Conservation (phyloP, 371 early-diverging fungal species). For the Capillidium rhysosporum region DNA sequence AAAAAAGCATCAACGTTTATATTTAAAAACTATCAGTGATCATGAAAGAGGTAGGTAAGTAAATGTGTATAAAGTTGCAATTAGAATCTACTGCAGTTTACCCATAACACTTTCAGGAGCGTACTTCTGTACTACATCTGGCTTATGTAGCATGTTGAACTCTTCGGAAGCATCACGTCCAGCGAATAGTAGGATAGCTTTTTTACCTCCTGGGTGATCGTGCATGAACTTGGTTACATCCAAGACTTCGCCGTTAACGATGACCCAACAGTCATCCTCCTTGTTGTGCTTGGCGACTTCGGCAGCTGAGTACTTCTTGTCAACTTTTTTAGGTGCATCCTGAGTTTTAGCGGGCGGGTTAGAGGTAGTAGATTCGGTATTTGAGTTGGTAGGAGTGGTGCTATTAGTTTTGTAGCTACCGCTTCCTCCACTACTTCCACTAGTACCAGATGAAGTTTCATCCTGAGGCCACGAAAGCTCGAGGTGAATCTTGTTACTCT, state of each 20-base stretch:
- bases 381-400: conserved; percentile 14
- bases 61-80: no score
- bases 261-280: conserved; percentile 85
- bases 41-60: no score
- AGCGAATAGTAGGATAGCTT: conserved; percentile 63
- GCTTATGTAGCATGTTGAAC: conserved; percentile 83
- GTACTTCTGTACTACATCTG: conserved; percentile 71
- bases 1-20: no score
- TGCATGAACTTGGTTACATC: conserved; percentile 80
- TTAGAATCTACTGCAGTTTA: conserved; percentile 9
- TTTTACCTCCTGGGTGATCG: conserved; percentile 77
- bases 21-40: no score
- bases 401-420: conserved; percentile 3
- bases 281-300: conserved; percentile 80
- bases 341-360: conserved; percentile 10
- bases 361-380: conserved; percentile 12
- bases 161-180: conserved; percentile 74
- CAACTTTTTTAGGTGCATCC: conserved; percentile 14
- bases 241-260: conserved; percentile 81
- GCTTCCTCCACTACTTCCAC: no score
- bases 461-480: conserved; percentile 33
- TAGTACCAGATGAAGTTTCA: conserved; percentile 4
- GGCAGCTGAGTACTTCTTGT: conserved; percentile 24
- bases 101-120: conserved; percentile 71
- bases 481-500: conserved; percentile 33